Base-by-base conservation (phyloP, 345 rosid species). In the Rhodomyrtus tomentosa region DNA sequence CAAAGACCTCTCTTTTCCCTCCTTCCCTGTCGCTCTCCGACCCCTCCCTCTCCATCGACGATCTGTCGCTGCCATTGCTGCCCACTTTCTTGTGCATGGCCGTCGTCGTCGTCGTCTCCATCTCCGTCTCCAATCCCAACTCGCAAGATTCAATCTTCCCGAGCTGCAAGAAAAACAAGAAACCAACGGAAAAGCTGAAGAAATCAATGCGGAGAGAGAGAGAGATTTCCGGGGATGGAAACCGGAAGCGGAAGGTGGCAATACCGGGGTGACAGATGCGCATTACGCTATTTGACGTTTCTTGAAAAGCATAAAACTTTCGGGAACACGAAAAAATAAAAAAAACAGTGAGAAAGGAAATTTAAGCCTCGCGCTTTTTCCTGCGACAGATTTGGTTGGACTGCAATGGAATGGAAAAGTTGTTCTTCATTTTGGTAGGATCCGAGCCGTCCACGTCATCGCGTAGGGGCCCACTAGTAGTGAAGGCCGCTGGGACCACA, bases 1-100 rank as follows among this genome's bases (percentile, higher is more conserved):
- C 95, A 55, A 88, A 91, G 48, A 48, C 53, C 76, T 86, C 88
- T 16, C 85, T 88, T 15, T 88, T 89, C 21, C 86, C 82, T 32
- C 88, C 27, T 40, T 72, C 83, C 72, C 87, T 27, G 54, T 79
- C 50, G 55, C 83, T 45, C 54, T 55, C 81, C 68, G 87, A 81
- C 15, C 81, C 86, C 45, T 74, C 82, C 59, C 85, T 84, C 49
- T 54, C 83, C 74, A 49, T 27, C 50, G 50, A 40, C 48, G 76
- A 68, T 68, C 45, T 18, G 76, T 10, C 76, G 45, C 76, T 68
- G 25, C 45, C 45, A 16, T 2, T 11, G 62, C 42, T 1, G 45
- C 73, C 84, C 55, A 25, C 80, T 49, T 84, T 82, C 81, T 25
- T 42, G 82, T 68, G 74, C 16, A 4, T 14, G 48, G 83, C 42